Conservation (phyloP, 2,329 filamentous ascomycete species). For the Ploettnerulaceae sp. region DNA sequence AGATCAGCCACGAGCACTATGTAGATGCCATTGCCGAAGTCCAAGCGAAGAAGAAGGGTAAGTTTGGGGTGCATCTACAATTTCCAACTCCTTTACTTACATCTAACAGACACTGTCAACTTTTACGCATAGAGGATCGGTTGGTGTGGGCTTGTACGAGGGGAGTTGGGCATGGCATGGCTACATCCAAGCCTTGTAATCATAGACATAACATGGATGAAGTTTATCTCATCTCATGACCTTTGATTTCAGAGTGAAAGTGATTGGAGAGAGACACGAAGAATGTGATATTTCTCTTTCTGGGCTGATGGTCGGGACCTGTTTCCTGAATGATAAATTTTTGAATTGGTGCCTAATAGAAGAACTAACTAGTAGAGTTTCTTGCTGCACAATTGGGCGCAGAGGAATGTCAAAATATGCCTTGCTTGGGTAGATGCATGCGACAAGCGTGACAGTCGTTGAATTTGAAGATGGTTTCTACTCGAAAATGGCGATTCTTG, state of each 20-base stretch:
- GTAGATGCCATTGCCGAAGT: slow-evolving; percentile 98
- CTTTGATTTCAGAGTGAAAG: neutral
- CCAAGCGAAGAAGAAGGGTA: slow-evolving; percentile 69
- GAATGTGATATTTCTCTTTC: neutral
- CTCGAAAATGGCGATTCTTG: neutral
- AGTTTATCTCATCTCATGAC: slow-evolving; percentile 1
- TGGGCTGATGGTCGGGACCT: too few species aligned
- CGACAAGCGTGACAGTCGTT: too few species aligned
- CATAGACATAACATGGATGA: slow-evolving; percentile 29
- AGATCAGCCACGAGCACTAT: slow-evolving; percentile 97
- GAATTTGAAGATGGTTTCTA: too few species aligned
- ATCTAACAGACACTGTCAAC: slow-evolving; percentile 27
- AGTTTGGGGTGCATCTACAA: slow-evolving; percentile 22
- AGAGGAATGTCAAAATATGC: too few species aligned
- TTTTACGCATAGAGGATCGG: slow-evolving; percentile 28
- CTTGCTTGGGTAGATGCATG: too few species aligned
- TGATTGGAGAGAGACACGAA: neutral
- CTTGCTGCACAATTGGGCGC: too few species aligned
- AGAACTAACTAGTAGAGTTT: neutral
- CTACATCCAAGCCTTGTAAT: slow-evolving; percentile 28
- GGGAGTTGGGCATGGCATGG: slow-evolving; percentile 28
- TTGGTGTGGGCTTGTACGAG: slow-evolving; percentile 15
- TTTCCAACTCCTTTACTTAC: slow-evolving; percentile 8
- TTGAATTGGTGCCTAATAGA: neutral
- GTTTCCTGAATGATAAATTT: neutral